These are phyloP conservation scores for Acmispon strigosus DNA, from an alignment of 306 rosid species.

Conservation along the genomic window DNA sequence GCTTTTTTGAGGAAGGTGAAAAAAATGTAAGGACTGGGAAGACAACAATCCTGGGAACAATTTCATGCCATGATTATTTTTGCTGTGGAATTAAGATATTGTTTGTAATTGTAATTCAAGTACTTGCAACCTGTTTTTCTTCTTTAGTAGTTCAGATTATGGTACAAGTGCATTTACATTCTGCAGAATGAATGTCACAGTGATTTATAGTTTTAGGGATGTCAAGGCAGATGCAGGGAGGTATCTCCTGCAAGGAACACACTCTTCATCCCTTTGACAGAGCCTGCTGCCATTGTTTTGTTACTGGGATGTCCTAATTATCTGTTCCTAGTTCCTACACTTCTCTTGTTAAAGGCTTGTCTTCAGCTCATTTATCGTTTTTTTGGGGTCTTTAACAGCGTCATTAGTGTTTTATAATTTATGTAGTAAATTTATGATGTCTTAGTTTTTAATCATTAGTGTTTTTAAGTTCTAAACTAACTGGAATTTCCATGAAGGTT, in stretches of 20 bases:
- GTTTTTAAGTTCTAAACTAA: neutral
- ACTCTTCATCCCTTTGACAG: neutral
- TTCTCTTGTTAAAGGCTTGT: neutral
- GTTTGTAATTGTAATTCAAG: neutral
- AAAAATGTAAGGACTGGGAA: neutral
- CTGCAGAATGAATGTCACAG: neutral
- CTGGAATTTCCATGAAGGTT: slow-evolving; percentile 41
- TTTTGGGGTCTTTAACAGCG: no score
- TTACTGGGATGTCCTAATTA: neutral
- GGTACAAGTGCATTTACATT: neutral
- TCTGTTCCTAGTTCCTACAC: neutral
- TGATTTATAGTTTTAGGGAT: neutral
- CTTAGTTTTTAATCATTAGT: no score
- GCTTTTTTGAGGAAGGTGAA: neutral
- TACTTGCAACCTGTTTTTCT: neutral
- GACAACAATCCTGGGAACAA: neutral
- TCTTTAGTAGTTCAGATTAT: neutral
- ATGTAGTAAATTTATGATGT: neutral
- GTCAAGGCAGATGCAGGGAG: neutral
- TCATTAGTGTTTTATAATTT: neutral
- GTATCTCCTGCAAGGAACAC: neutral
- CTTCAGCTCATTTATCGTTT: neutral
- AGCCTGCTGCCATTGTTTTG: neutral
- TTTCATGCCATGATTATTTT: neutral
- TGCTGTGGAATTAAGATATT: neutral